Percentiles rank a stretch among this genome's conserved stretches.
Conservation (phyloP, 352 stramenopile species). For the Pythium brachiatum region DNA sequence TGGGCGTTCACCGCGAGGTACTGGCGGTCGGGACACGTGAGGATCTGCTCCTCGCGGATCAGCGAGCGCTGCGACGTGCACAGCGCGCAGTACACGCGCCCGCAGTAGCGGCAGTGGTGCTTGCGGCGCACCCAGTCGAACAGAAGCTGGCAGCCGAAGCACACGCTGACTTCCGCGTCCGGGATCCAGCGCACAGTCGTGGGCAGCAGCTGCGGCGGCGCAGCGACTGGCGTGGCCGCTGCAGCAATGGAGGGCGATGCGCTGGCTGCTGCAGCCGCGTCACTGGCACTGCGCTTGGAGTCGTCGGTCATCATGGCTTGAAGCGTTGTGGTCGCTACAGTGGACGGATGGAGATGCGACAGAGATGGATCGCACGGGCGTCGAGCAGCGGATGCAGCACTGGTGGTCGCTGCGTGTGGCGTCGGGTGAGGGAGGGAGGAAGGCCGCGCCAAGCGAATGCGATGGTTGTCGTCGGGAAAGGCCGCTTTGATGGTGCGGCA, state of each 20-base stretch:
- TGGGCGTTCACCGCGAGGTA: constrained; percentile 78
- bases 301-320: constrained; percentile 17
- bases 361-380: no score
- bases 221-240: not conserved
- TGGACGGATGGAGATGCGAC: not conserved
- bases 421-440: not conserved
- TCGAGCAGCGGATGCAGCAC: not conserved
- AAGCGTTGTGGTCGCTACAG: constrained; percentile 4
- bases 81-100: constrained; percentile 73
- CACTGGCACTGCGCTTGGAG: not conserved
- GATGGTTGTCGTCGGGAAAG: not conserved
- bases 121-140: constrained; percentile 89
- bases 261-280: no score
- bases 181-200: constrained; percentile 82
- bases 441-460: not conserved
- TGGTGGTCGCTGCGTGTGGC: not conserved
- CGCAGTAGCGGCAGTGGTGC: constrained; percentile 81
- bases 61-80: constrained; percentile 71
- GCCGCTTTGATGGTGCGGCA: not conserved
- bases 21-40: constrained; percentile 63
- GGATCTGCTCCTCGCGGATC: constrained; percentile 73
- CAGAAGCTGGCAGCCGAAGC: constrained; percentile 71
- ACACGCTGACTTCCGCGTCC: constrained; percentile 78
- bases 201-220: constrained; percentile 28
- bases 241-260: not conserved